phyloP scores from a whole-genome alignment of 1,284 basidiomycete genomes.

The Abortiporus biennis region DNA sequence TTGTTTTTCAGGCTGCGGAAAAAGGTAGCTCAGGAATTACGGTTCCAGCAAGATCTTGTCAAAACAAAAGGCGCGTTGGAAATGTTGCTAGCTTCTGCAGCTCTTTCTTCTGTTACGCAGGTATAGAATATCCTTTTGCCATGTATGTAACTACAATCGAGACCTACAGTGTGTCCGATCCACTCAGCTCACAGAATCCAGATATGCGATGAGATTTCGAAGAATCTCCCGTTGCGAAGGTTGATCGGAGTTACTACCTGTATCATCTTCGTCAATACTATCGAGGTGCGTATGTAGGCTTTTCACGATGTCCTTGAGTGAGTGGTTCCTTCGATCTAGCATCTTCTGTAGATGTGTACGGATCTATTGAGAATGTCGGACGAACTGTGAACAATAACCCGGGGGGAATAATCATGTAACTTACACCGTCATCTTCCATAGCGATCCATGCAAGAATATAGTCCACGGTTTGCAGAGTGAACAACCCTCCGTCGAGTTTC shows the following conservation, averaged over 20 bases:
- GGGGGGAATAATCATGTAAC: conserved; percentile 21
- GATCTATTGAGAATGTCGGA: conserved; percentile 40
- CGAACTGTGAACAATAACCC: not conserved
- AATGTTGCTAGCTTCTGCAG: conserved; percentile 79
- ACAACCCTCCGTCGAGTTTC: conserved; percentile 82
- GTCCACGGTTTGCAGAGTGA: conserved; percentile 86
- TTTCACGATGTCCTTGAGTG: conserved; percentile 57
- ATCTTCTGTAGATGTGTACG: conserved; percentile 70
- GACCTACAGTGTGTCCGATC: conserved; percentile 10
- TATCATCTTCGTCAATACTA: conserved; percentile 59
- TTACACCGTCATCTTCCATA: conserved; percentile 97
- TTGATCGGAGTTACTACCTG: conserved; percentile 24
- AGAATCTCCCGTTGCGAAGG: conserved; percentile 68
- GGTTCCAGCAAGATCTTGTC: conserved; percentile 86
- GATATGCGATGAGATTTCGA: conserved; percentile 58
- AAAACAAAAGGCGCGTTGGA: conserved; percentile 86
- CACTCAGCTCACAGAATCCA: conserved; percentile 30
- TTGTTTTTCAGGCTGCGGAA: conserved; percentile 80
- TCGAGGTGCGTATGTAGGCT: conserved; percentile 65
- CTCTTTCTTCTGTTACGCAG: conserved; percentile 28
- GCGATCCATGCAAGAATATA: conserved; percentile 92
- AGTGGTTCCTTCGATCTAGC: conserved; percentile 64
- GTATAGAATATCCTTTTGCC: not conserved
- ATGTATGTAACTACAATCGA: conserved; percentile 1
- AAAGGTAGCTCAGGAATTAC: conserved; percentile 81